phyloP scores from a whole-genome alignment of 345 rosid species.

The Gossypium mustelinum region DNA sequence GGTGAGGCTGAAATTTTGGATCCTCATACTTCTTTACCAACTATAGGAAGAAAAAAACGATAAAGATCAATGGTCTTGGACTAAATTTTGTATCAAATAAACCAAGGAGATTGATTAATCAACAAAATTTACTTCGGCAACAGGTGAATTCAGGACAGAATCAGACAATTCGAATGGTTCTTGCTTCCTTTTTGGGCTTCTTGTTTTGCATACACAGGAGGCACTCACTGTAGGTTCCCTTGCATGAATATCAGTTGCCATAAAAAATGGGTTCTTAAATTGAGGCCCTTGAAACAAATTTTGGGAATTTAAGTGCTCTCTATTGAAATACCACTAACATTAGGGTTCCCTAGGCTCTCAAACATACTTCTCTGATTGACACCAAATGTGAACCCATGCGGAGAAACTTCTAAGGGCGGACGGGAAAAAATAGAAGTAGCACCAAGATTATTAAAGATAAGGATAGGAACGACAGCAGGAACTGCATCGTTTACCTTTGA shows the following conservation, averaged over 20 bases:
- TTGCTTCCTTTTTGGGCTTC: constrained; percentile 52
- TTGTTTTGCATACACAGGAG: constrained; percentile 33
- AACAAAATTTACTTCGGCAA: constrained; percentile 40
- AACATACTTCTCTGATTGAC: constrained; percentile 34
- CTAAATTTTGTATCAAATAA: not conserved
- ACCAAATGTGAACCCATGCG: constrained; percentile 69
- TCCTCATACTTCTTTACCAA: constrained; percentile 60
- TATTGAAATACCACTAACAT: constrained; percentile 58
- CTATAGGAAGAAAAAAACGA: constrained; percentile 23
- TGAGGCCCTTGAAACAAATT: not conserved
- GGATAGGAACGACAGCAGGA: constrained; percentile 39
- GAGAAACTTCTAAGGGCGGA: constrained; percentile 37
- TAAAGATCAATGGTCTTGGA: not conserved
- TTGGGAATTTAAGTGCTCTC: constrained; percentile 47
- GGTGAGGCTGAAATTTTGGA: constrained; percentile 42
- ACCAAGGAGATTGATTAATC: not conserved
- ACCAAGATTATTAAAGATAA: constrained; percentile 42
- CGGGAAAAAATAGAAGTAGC: constrained; percentile 57
- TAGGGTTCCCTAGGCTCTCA: constrained; percentile 35
- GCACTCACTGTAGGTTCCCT: constrained; percentile 74
- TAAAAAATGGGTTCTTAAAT: constrained; percentile 18
- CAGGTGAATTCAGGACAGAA: constrained; percentile 43
- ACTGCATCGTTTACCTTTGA: constrained; percentile 41
- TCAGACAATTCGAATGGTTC: constrained; percentile 47
- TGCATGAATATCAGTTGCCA: constrained; percentile 48